Evolutionary conservation across 371 early-diverging fungal species (phyloP).

Genomic region (Rhizopus stolonifer): DNA sequence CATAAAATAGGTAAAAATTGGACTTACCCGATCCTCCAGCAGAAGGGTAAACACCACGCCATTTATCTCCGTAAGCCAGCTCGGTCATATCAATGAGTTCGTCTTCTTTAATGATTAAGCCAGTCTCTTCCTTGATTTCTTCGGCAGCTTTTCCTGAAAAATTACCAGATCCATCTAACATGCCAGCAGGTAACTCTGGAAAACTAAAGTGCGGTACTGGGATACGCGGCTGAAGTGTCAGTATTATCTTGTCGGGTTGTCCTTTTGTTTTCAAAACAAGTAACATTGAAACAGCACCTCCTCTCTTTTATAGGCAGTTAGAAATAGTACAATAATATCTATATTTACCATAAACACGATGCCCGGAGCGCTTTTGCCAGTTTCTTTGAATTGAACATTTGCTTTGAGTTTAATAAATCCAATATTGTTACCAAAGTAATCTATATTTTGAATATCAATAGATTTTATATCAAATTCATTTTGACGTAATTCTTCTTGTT

Average conservation of each 20-base stretch:
- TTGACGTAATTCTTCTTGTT: constrained; percentile 40
- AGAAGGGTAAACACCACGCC: constrained; percentile 71
- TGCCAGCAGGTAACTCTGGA: constrained; percentile 84
- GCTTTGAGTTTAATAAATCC: constrained; percentile 79
- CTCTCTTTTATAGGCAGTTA: constrained; percentile 50
- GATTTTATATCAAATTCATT: constrained; percentile 41
- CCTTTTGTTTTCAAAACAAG: constrained; percentile 54
- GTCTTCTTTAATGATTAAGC: constrained; percentile 58
- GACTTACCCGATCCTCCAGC: constrained; percentile 68
- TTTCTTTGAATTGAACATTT: constrained; percentile 50
- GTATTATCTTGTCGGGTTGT: constrained; percentile 48
- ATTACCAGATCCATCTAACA: constrained; percentile 78
- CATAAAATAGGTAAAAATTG: background rate
- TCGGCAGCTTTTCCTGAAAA: constrained; percentile 72
- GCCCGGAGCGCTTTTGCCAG: constrained; percentile 65
- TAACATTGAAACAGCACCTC: constrained; percentile 75
- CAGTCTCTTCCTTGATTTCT: constrained; percentile 69
- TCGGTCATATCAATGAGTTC: constrained; percentile 71
- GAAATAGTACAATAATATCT: too few species aligned
- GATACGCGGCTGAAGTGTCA: constrained; percentile 78
- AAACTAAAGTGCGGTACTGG: constrained; percentile 62
- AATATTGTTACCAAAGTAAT: constrained; percentile 65
- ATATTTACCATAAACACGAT: constrained; percentile 72
- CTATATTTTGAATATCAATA: constrained; percentile 69
- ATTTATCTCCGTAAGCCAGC: constrained; percentile 50